Base-by-base conservation (phyloP, 208 protist species). In the Crithidia thermophila region DNA sequence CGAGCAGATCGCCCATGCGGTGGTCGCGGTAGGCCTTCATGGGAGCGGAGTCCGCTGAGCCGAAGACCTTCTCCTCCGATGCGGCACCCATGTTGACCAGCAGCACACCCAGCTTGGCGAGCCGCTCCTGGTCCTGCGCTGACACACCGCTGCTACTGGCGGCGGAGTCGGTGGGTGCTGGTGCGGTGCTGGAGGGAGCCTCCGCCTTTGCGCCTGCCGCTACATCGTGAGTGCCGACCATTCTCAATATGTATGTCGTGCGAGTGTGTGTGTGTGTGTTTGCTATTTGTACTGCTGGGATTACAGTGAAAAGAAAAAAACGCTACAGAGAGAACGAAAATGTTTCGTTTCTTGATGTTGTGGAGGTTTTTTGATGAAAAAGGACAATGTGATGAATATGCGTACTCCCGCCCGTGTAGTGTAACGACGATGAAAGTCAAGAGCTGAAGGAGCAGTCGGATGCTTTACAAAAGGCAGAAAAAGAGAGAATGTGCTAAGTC, bases 11-110 rank as follows among this genome's bases (percentile, higher is more conserved):
- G 0, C 52, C 69, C 53, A 73, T 42, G n/a, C 49, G 25, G 7
- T 36, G 23, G 53, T 72, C 36, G 1, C 51, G 68, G 56, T 65
- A 79, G 16, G 63, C 60, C 18, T 42, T 31, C 76, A 85, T 79
- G 36, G 77, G 36, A 36, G 62, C 42, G 30, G 71, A 74, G 56
- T 69, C 53, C 59, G 36, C 27, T 50, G 47, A 23, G 16, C 80
- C 83, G 52, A 94, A 94, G 27, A 94, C 68, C 16, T 60, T 58
- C 45, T 74, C 78, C 63, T 90, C 82, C 4, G 56, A 52, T 21
- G 85, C 79, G 1, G 59, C 81, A 14, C 84, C 83, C 13, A 90
- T 61, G 33, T 87, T 81, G 6, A 91, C 85, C 25, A 94, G 65
- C 45, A 94, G 63, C 40, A 79, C 51, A 1, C 84, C 88, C 31